Conservation (phyloP, 2,329 filamentous ascomycete genomes). For the Volutella citrinella region DNA sequence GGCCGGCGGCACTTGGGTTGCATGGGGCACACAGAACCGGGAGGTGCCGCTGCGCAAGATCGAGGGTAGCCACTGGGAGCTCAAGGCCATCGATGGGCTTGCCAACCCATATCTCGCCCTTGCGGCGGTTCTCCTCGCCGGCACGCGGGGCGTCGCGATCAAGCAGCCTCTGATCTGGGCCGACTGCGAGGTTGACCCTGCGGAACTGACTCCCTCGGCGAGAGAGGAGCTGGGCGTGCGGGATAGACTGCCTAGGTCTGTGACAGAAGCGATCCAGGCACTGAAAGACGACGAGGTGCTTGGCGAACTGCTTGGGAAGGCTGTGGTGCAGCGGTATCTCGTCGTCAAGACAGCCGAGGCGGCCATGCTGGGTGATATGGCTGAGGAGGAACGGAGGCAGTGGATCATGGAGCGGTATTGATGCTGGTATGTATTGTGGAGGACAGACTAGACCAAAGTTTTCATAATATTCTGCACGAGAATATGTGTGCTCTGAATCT, state of each 20-base stretch:
- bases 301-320: conserved; percentile 41
- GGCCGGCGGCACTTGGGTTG: conserved; percentile 75
- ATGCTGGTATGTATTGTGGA: conserved; percentile 7
- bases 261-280: conserved; percentile 53
- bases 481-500: too few relatives aligned
- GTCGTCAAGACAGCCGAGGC: conserved; percentile 59
- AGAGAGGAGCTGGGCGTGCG: conserved; percentile 52
- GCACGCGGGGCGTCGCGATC: conserved; percentile 23
- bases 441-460: too few relatives aligned
- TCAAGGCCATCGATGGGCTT: conserved; percentile 74
- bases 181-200: conserved; percentile 57
- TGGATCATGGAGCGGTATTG: conserved; percentile 67
- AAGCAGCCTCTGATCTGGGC: conserved; percentile 41
- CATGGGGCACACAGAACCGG: conserved; percentile 80
- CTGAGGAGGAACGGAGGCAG: conserved; percentile 40
- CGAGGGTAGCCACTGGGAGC: conserved; percentile 67
- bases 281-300: conserved; percentile 49
- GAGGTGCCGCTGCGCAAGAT: conserved; percentile 72
- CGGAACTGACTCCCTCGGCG: conserved; percentile 43
- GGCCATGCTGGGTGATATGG: conserved; percentile 41
- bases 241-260: conserved; percentile 49
- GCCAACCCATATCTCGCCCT: conserved; percentile 72
- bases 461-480: too few relatives aligned
- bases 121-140: conserved; percentile 30
- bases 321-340: conserved; percentile 55